Conservation (phyloP, 2,329 filamentous ascomycete species). For the Sphaerulina vaccinii region DNA sequence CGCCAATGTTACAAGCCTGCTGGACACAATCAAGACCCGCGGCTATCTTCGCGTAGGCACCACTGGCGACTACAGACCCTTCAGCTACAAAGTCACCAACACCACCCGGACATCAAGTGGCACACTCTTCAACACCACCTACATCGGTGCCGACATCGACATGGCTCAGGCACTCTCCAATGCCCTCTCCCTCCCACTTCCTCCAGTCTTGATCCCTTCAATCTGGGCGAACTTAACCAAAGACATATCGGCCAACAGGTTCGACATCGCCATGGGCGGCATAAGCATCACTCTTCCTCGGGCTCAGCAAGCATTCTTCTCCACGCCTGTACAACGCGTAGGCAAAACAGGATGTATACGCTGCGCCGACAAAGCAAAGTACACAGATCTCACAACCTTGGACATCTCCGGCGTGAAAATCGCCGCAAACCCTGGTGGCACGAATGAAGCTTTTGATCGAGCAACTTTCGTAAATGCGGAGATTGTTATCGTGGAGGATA, state of each 20-base stretch:
- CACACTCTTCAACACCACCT: slow-evolving; percentile 8
- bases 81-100: slow-evolving; percentile 6
- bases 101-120: not conserved
- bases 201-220: slow-evolving; percentile 3
- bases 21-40: slow-evolving; percentile 1
- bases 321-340: slow-evolving; percentile 3
- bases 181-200: slow-evolving; percentile 2
- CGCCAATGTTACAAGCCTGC: not conserved
- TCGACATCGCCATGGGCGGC: slow-evolving; percentile 11
- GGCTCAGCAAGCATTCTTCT: slow-evolving; percentile 6
- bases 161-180: slow-evolving; percentile 12
- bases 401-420: slow-evolving; percentile 1
- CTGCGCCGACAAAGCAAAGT: not conserved
- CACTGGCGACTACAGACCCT: slow-evolving; percentile 8
- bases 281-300: slow-evolving; percentile 6
- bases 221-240: slow-evolving; percentile 3
- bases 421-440: slow-evolving; percentile 4
- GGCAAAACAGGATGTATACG: slow-evolving; percentile 11
- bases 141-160: slow-evolving; percentile 6
- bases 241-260: slow-evolving; percentile 3
- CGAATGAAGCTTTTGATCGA: slow-evolving; percentile 9
- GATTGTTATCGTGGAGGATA: slow-evolving; percentile 8
- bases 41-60: slow-evolving; percentile 8
- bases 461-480: slow-evolving; percentile 1
- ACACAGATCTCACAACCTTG: not conserved